Evolutionary conservation across 768 basidiomycete genomes (phyloP).

Genomic region (Rhizopogon salebrosus): DNA sequence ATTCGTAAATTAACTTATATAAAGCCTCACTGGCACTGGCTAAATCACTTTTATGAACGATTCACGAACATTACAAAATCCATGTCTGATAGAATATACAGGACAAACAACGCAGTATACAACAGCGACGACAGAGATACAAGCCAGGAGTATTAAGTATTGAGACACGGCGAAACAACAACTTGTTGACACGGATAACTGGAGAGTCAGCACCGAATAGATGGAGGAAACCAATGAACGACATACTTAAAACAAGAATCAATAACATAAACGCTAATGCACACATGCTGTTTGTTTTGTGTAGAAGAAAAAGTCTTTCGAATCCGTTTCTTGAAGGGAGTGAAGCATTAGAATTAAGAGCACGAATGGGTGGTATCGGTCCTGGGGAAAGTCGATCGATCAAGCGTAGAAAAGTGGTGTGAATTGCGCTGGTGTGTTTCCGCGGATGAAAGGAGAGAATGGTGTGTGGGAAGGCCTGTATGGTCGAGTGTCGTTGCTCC

Average conservation of each 20-base stretch:
- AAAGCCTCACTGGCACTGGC: too few species aligned
- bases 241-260: slow-evolving; percentile 3
- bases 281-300: too few species aligned
- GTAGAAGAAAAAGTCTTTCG: neutral
- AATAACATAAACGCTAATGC: neutral
- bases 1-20: neutral
- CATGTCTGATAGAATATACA: neutral
- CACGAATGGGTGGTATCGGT: slow-evolving; percentile 2
- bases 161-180: neutral
- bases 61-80: too few species aligned
- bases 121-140: neutral
- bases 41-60: neutral
- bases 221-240: neutral
- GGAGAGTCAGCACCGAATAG: neutral
- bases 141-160: neutral
- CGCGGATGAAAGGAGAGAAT: slow-evolving; percentile 10
- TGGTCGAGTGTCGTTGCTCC: slow-evolving; percentile 23
- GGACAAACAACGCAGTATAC: neutral
- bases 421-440: slow-evolving; percentile 11
- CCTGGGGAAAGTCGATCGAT: neutral
- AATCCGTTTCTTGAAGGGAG: neutral
- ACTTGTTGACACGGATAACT: neutral
- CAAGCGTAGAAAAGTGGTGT: slow-evolving; percentile 15
- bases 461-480: slow-evolving; percentile 12
- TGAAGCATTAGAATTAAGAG: neutral